Evolutionary conservation across 148 eudicot species (phyloP).

Genomic region (Amaranthus palmeri): DNA sequence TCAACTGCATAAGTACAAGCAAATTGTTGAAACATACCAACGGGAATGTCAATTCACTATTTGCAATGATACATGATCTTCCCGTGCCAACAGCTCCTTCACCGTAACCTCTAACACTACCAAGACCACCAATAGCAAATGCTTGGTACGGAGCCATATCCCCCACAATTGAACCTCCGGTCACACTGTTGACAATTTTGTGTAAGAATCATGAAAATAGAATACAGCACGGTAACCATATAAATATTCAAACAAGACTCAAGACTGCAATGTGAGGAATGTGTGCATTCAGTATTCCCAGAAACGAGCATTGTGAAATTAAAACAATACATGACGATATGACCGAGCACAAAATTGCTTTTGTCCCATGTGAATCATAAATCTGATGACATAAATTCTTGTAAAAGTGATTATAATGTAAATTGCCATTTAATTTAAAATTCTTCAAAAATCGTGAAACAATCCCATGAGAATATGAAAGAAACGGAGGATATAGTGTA

Average conservation of each 20-base stretch:
- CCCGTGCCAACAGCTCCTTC: slow-evolving; percentile 96
- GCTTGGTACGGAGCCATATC: slow-evolving; percentile 99
- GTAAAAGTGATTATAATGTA: background rate
- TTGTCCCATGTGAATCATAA: background rate
- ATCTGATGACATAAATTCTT: background rate
- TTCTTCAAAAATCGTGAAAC: background rate
- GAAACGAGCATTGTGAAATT: background rate
- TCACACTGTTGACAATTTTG: slow-evolving; percentile 43
- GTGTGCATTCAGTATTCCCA: background rate
- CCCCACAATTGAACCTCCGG: slow-evolving; percentile 92
- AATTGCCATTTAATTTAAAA: too few species aligned
- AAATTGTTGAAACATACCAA: slow-evolving; percentile 42
- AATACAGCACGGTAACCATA: background rate
- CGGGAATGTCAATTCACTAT: slow-evolving; percentile 78
- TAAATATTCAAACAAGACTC: background rate
- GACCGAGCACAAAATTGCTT: background rate
- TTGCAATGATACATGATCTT: slow-evolving; percentile 81
- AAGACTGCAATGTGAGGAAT: background rate
- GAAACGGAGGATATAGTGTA: background rate
- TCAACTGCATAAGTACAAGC: background rate
- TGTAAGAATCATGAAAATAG: slow-evolving; percentile 2
- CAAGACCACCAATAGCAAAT: slow-evolving; percentile 86
- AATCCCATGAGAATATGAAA: too few species aligned
- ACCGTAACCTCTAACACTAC: slow-evolving; percentile 93
- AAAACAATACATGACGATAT: background rate